Conservation (phyloP, 2,329 filamentous ascomycete genomes). For the Cryphonectria japonica region DNA sequence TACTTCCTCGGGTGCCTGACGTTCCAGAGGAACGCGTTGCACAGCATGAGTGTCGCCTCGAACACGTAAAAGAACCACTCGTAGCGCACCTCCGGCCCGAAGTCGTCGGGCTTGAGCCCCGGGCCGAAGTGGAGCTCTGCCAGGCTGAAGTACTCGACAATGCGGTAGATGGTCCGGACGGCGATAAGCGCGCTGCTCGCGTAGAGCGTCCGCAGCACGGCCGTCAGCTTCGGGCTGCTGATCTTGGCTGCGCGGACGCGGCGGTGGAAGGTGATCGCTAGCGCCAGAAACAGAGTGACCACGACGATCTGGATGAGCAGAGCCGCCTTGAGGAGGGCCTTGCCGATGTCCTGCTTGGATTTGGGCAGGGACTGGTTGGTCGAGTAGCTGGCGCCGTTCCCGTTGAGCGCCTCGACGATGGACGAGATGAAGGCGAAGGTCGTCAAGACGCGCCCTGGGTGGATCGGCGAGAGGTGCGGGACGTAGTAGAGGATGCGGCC, state of each 20-base stretch:
- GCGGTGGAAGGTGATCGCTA: conserved; percentile 51
- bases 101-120: conserved; percentile 32
- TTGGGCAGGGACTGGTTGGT: conserved; percentile 42
- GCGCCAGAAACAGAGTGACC: conserved; percentile 47
- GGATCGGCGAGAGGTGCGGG: conserved; percentile 61
- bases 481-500: conserved; percentile 65
- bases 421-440: conserved; percentile 52
- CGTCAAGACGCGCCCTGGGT: conserved; percentile 48
- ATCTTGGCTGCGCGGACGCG: conserved; percentile 36
- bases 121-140: conserved; percentile 39
- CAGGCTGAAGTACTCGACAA: conserved; percentile 51
- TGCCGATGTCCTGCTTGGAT: conserved; percentile 40
- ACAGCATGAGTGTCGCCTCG: conserved; percentile 46
- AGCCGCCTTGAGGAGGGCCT: conserved; percentile 45
- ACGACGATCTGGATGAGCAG: conserved; percentile 52
- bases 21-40: conserved; percentile 46
- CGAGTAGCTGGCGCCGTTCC: conserved; percentile 45
- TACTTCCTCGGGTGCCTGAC: conserved; percentile 43
- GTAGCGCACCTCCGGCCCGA: conserved; percentile 44
- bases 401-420: conserved; percentile 52
- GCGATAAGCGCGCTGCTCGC: conserved; percentile 49
- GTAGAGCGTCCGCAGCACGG: conserved; percentile 46
- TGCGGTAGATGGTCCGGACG: conserved; percentile 53
- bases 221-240: conserved; percentile 30
- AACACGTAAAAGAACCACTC: conserved; percentile 53